phyloP scores from a whole-genome alignment of 768 basidiomycete species.

The Lactifluus pinguis region DNA sequence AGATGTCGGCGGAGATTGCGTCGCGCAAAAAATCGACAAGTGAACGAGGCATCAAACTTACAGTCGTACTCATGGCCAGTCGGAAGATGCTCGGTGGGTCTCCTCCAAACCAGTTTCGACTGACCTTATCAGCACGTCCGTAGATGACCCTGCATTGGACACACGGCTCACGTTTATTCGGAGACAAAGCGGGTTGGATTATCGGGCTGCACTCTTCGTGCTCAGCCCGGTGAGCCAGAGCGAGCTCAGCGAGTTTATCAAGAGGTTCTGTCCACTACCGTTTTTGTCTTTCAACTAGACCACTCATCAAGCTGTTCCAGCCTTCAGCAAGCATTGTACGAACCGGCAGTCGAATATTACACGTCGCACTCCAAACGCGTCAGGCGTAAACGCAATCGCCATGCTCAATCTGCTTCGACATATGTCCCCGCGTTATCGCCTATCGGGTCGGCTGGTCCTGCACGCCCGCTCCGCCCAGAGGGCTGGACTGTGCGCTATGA shows the following conservation, averaged over 20 bases:
- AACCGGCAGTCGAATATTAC: conserved; percentile 89
- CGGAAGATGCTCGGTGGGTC: conserved; percentile 73
- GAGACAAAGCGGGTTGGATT: conserved; percentile 80
- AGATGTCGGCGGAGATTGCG: conserved; percentile 73
- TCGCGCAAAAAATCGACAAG: conserved; percentile 67
- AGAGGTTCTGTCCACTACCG: conserved; percentile 41
- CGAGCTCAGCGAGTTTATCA: conserved; percentile 85
- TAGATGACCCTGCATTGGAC: conserved; percentile 84
- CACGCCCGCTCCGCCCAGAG: conserved; percentile 64
- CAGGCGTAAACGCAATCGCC: conserved; percentile 77
- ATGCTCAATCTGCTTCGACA: conserved; percentile 49
- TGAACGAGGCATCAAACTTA: conserved; percentile 88
- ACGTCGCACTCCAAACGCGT: conserved; percentile 88
- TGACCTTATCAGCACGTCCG: background rate
- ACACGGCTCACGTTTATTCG: conserved; percentile 78
- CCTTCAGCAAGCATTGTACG: conserved; percentile 82
- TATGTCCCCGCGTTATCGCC: conserved; percentile 45
- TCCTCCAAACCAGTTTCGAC: background rate
- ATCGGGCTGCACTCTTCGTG: conserved; percentile 88
- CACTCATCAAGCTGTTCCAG: conserved; percentile 29
- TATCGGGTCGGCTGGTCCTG: conserved; percentile 29
- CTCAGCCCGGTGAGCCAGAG: conserved; percentile 82
- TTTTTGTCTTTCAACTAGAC: background rate
- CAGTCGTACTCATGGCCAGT: conserved; percentile 88
- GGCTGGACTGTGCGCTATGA: conserved; percentile 97